A percentile compares a stretch with the other conserved stretches of the same genome.
These are phyloP conservation scores for Monosporascus ibericus DNA, from an alignment of 2,329 filamentous ascomycete genomes.

Conservation along the genomic window DNA sequence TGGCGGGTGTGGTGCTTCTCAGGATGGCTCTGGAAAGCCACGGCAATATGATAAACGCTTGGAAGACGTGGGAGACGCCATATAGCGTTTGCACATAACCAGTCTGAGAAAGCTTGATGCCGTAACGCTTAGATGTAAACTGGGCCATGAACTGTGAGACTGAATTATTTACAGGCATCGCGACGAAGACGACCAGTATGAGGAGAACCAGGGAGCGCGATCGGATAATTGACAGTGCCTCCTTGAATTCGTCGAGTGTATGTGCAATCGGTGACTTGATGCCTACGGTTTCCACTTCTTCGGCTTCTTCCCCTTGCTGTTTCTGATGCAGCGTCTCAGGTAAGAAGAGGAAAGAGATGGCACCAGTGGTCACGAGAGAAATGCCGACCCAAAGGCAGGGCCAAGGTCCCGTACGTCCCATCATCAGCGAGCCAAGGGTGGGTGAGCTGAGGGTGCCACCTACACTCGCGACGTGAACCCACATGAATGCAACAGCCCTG, in stretches of 20 bases:
- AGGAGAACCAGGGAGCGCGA: slow-evolving; percentile 20
- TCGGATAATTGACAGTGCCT: slow-evolving; percentile 21
- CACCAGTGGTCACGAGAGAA: slow-evolving; percentile 7
- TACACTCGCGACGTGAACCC: slow-evolving; percentile 47
- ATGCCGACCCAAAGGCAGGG: slow-evolving; percentile 15
- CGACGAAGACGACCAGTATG: slow-evolving; percentile 10
- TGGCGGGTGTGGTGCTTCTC: slow-evolving; percentile 10
- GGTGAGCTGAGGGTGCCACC: slow-evolving; percentile 30
- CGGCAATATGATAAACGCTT: slow-evolving; percentile 22
- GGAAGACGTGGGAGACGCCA: slow-evolving; percentile 19
- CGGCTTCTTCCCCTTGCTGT: background rate
- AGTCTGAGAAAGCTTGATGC: slow-evolving; percentile 19
- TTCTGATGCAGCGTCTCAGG: slow-evolving; percentile 21
- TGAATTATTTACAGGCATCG: slow-evolving; percentile 11
- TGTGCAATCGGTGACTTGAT: slow-evolving; percentile 10
- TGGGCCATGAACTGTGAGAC: slow-evolving; percentile 22
- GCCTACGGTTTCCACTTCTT: background rate
- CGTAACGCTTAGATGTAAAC: slow-evolving; percentile 26
- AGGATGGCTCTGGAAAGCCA: slow-evolving; percentile 17
- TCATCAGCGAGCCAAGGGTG: slow-evolving; percentile 20
- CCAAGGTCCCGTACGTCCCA: slow-evolving; percentile 23
- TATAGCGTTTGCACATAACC: slow-evolving; percentile 26
- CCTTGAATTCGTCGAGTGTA: slow-evolving; percentile 12
- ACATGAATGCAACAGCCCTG: slow-evolving; percentile 37
- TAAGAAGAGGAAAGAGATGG: slow-evolving; percentile 17